Evolutionary conservation across 805 yeast genomes (phyloP), one percentile per base, ranked within the genome.

Genomic region (Ogataea neopini): DNA sequence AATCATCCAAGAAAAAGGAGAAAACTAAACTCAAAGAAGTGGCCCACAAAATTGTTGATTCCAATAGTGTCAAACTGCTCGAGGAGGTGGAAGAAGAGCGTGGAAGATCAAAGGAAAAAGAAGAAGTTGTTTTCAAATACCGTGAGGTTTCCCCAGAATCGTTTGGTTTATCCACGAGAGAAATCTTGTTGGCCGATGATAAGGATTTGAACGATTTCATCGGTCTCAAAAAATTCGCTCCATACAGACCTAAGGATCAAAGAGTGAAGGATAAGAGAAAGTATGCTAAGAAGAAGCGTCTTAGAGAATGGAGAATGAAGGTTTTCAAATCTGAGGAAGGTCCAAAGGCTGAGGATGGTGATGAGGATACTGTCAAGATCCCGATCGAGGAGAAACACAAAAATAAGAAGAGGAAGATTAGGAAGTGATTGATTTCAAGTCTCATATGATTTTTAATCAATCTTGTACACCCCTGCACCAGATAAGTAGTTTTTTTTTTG

Each of bases 81-180:
- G 92, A 86, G 25, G 88, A 86, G 58, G 80, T 85, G 6, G 86
- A 81, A 53, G 77, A 76, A 50, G 84, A 75, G 47, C 80, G 81
- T 56, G 80, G 88, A 43, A 83, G 90, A 51, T 72, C 81, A 1
- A 70, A 71, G 23, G 67, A 72, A 7, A 75, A 66, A 4, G 74
- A 72, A 2, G 76, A 76, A 13, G 58, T 80, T 33, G 77, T 73
- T 45, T 92, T 94, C 76, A 83, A 82, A 58, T 94, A 94, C 64
- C 80, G 97, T 59, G 96, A 90, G 58, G 98, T 94, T 3, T 90
- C 96, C 1, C 97, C 99, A 7, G 98, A 94, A 60, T 72, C 90
- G 8, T 94, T 80, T 69, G 98, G 98, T 10, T 74, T 94, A 41
- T 75, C 87, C 0, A 78, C 94, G 0, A 76, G 94, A 52, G 99